phyloP scores from a whole-genome alignment of 495 filamentous ascomycete genomes.

The Xylaria flabelliformis region DNA sequence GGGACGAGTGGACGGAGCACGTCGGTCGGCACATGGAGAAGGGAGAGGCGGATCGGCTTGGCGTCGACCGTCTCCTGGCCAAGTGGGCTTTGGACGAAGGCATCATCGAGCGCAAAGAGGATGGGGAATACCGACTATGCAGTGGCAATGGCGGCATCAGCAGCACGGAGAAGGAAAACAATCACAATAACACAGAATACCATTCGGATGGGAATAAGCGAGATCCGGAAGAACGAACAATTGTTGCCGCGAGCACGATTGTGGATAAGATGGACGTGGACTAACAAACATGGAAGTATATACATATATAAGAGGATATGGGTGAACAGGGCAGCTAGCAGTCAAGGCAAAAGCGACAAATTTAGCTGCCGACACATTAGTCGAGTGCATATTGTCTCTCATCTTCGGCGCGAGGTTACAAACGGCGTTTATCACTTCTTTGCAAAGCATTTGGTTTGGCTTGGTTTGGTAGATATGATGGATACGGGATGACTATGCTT shows the following conservation, averaged over 20 bases:
- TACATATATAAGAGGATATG: neutral
- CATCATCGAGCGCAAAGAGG: conserved; percentile 61
- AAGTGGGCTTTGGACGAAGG: conserved; percentile 63
- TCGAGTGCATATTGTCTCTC: conserved; percentile 3
- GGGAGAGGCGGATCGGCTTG: conserved; percentile 57
- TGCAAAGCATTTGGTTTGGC: conserved; percentile 8
- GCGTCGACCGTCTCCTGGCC: conserved; percentile 58
- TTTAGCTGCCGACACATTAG: neutral
- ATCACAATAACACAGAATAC: conserved; percentile 32
- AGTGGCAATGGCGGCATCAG: conserved; percentile 34
- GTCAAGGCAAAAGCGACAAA: neutral
- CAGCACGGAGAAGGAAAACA: conserved; percentile 40
- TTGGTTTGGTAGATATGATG: conserved; percentile 20
- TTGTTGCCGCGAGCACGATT: conserved; percentile 41
- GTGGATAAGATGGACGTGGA: conserved; percentile 47
- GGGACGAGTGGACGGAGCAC: conserved; percentile 92
- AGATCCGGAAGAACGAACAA: conserved; percentile 36
- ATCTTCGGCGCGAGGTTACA: neutral
- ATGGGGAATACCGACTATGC: conserved; percentile 58
- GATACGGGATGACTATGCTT: conserved; percentile 12
- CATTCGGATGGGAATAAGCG: conserved; percentile 35
- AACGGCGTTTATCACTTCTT: neutral
- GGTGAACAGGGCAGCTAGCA: neutral
- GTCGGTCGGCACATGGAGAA: conserved; percentile 88
- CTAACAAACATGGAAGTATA: conserved; percentile 32